Evolutionary conservation across 2,329 filamentous ascomycete genomes (phyloP).

Genomic region (Sporothrix variecibatus): DNA sequence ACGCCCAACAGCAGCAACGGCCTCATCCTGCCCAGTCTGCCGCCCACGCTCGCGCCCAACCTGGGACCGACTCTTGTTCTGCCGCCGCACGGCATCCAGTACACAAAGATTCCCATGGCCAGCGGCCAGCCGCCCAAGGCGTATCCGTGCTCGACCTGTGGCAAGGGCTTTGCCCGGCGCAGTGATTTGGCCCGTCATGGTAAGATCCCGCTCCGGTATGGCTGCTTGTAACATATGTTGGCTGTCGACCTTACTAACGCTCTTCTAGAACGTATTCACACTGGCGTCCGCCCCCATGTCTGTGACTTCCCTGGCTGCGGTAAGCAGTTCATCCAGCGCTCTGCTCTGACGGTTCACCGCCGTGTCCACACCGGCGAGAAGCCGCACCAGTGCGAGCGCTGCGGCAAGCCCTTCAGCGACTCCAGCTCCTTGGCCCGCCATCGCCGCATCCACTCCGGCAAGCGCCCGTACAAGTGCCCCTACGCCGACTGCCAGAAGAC

Average conservation of each 20-base stretch:
- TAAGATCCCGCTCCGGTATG: conserved; percentile 48
- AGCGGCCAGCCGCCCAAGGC: conserved; percentile 53
- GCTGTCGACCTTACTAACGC: neutral
- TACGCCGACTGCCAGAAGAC: conserved; percentile 98
- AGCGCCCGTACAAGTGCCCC: conserved; percentile 94
- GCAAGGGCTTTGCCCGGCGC: conserved; percentile 86
- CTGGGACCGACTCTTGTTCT: conserved; percentile 15
- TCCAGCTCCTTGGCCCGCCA: conserved; percentile 92
- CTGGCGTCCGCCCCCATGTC: conserved; percentile 83
- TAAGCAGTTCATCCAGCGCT: conserved; percentile 97
- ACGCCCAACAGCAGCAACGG: conserved; percentile 37
- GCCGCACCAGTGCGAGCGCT: conserved; percentile 95
- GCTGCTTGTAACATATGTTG: neutral
- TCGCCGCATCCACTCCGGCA: conserved; percentile 91
- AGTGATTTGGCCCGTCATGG: conserved; percentile 95
- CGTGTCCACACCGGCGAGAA: conserved; percentile 98
- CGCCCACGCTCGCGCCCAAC: conserved; percentile 36
- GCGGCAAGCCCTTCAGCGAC: conserved; percentile 97
- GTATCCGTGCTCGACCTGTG: conserved; percentile 86
- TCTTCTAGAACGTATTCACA: conserved; percentile 85
- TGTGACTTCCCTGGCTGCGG: conserved; percentile 87
- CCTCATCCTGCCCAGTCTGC: conserved; percentile 49
- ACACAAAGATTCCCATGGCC: conserved; percentile 29
- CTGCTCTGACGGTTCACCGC: conserved; percentile 90
- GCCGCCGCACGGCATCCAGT: conserved; percentile 35